Conservation (phyloP, 1,284 basidiomycete genomes). For the Trametes versicolor region DNA sequence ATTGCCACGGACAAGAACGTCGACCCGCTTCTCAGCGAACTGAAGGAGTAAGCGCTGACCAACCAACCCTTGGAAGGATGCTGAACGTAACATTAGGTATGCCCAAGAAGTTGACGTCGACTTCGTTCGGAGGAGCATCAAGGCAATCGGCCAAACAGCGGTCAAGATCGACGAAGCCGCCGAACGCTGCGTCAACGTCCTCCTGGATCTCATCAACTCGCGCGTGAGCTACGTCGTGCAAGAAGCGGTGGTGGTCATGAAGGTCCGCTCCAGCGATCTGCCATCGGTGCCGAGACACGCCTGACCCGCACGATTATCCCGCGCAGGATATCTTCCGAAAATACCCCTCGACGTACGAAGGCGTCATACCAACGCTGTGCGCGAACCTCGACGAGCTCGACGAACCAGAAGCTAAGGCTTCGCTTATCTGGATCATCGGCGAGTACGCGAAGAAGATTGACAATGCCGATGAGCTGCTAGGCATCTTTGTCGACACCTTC, state of each 20-base stretch:
- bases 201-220: conserved; percentile 92
- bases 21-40: conserved; percentile 92
- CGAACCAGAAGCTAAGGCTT: conserved; percentile 98
- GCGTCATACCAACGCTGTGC: conserved; percentile 95
- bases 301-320: background rate
- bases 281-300: background rate
- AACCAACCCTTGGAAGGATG: background rate
- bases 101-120: conserved; percentile 98
- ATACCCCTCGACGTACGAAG: conserved; percentile 98
- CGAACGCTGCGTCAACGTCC: conserved; percentile 94
- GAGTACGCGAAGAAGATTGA: conserved; percentile 98
- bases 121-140: conserved; percentile 94
- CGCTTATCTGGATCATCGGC: conserved; percentile 98
- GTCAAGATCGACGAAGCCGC: conserved; percentile 95
- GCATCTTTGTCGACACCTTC: conserved; percentile 92
- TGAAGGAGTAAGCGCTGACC: conserved; percentile 83
- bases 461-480: conserved; percentile 93
- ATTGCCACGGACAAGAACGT: conserved; percentile 93
- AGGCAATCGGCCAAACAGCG: conserved; percentile 95
- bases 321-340: conserved; percentile 94
- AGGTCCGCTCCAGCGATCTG: conserved; percentile 58
- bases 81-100: conserved; percentile 64
- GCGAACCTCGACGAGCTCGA: conserved; percentile 96
- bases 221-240: conserved; percentile 98
- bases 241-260: conserved; percentile 98